Conservation (phyloP, 352 stramenopile genomes). For the Phytophthora cryptogea region DNA sequence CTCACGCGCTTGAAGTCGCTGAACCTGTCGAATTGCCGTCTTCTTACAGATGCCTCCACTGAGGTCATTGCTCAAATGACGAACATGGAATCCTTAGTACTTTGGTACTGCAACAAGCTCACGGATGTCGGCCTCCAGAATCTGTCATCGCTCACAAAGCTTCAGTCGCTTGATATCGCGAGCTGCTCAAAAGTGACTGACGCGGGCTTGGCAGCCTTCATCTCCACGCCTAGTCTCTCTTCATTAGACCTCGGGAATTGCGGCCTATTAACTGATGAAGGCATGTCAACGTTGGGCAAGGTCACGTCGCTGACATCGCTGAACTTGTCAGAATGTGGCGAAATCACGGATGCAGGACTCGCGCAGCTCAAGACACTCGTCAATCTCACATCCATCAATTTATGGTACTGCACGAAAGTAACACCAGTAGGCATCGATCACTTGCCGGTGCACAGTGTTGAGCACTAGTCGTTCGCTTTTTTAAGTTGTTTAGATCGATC, state of each 20-base stretch:
- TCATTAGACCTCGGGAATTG: slow-evolving; percentile 87
- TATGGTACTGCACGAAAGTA: slow-evolving; percentile 86
- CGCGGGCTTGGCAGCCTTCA: slow-evolving; percentile 49
- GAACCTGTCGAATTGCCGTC: slow-evolving; percentile 83
- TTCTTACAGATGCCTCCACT: slow-evolving; percentile 62
- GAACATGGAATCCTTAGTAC: slow-evolving; percentile 61
- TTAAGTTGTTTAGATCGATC: not conserved
- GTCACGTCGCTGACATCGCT: slow-evolving; percentile 65
- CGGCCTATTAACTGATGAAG: slow-evolving; percentile 65
- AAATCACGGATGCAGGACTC: slow-evolving; percentile 70
- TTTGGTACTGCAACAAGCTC: slow-evolving; percentile 89
- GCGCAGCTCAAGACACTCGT: slow-evolving; percentile 47
- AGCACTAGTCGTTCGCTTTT: slow-evolving; percentile 24
- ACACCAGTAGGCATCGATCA: slow-evolving; percentile 56
- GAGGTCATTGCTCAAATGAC: slow-evolving; percentile 49
- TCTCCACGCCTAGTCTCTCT: slow-evolving; percentile 51
- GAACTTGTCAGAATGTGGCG: slow-evolving; percentile 72
- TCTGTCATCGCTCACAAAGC: slow-evolving; percentile 44
- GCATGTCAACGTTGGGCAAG: slow-evolving; percentile 49
- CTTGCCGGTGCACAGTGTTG: slow-evolving; percentile 52
- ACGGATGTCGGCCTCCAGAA: slow-evolving; percentile 59
- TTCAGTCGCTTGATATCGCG: slow-evolving; percentile 74
- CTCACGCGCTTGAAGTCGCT: slow-evolving; percentile 65
- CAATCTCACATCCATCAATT: slow-evolving; percentile 66
- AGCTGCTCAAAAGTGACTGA: slow-evolving; percentile 78